Evolutionary conservation across 768 basidiomycete genomes (phyloP).

Genomic region (Amanita subjunquillea): DNA sequence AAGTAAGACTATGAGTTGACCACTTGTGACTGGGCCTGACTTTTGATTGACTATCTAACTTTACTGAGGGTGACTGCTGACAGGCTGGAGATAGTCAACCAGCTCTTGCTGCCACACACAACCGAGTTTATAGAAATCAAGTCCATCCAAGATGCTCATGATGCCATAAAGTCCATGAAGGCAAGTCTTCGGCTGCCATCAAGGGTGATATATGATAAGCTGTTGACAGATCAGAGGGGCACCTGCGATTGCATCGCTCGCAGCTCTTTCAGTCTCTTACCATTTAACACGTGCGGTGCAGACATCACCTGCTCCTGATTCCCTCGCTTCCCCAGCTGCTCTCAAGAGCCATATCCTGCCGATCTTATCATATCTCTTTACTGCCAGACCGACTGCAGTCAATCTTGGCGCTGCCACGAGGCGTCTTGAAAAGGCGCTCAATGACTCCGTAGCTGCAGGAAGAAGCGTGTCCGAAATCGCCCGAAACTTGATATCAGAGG

Average conservation of each 20-base stretch:
- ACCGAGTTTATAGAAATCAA: constrained; percentile 55
- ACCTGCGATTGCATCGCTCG: constrained; percentile 90
- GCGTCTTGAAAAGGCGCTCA: constrained; percentile 49
- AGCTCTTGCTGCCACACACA: constrained; percentile 74
- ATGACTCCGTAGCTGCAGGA: constrained; percentile 28
- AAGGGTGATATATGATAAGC: constrained; percentile 2
- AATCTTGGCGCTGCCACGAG: constrained; percentile 85
- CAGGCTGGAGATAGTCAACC: constrained; percentile 78
- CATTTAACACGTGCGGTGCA: constrained; percentile 46
- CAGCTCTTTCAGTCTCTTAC: constrained; percentile 67
- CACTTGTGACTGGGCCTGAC: no score
- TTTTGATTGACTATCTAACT: no score
- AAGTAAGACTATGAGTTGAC: no score
- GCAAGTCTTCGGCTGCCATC: constrained; percentile 21
- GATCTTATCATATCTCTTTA: constrained; percentile 64
- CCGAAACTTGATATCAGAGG: constrained; percentile 58
- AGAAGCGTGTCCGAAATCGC: constrained; percentile 38
- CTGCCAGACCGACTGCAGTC: constrained; percentile 92
- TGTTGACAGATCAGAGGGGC: constrained; percentile 62
- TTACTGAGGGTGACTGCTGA: constrained; percentile 26
- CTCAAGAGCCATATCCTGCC: constrained; percentile 47
- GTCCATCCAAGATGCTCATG: constrained; percentile 76
- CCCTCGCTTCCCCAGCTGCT: constrained; percentile 38
- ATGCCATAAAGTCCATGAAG: constrained; percentile 96
- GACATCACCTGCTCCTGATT: constrained; percentile 37